Evolutionary conservation across 2,329 filamentous ascomycete species (phyloP).

Genomic region (Sclerotinia trifoliorum): DNA sequence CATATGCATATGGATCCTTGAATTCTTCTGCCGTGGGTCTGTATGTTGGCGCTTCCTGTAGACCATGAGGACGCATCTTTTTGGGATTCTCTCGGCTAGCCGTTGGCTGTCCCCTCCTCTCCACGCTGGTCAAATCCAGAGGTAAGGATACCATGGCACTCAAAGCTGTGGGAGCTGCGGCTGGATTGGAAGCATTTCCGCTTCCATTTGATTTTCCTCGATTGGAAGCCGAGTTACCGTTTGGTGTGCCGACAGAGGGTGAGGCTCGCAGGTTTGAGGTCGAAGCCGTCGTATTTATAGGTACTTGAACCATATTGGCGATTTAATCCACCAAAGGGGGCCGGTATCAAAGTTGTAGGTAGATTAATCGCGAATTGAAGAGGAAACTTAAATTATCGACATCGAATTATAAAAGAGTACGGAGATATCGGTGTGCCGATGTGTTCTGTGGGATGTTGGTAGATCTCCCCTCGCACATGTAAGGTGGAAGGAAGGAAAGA

Average conservation of each 20-base stretch:
- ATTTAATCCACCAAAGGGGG: constrained; percentile 9
- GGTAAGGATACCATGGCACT: constrained; percentile 47
- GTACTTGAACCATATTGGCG: constrained; percentile 40
- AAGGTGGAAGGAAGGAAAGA: not conserved
- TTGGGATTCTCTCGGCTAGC: constrained; percentile 74
- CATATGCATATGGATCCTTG: constrained; percentile 89
- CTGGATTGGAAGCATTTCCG: constrained; percentile 39
- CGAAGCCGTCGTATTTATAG: constrained; percentile 33
- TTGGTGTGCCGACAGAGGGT: constrained; percentile 35
- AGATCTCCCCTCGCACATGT: not conserved
- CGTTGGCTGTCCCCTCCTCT: constrained; percentile 81
- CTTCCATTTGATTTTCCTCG: constrained; percentile 35
- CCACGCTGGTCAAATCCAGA: constrained; percentile 84
- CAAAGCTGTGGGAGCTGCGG: constrained; percentile 37
- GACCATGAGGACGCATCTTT: constrained; percentile 75
- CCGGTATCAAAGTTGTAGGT: not conserved
- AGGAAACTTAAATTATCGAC: constrained; percentile 30
- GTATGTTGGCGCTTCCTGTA: constrained; percentile 89
- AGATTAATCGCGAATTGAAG: constrained; percentile 10
- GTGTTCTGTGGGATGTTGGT: not conserved
- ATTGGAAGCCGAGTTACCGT: constrained; percentile 31
- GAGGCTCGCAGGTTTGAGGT: constrained; percentile 33
- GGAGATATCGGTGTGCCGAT: not conserved
- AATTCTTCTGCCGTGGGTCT: constrained; percentile 90
- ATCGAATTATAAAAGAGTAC: constrained; percentile 29